Percentiles rank a stretch among this genome's conserved stretches.
phyloP scores from a whole-genome alignment of 306 rosid species.

The Arachis hypogaea region DNA sequence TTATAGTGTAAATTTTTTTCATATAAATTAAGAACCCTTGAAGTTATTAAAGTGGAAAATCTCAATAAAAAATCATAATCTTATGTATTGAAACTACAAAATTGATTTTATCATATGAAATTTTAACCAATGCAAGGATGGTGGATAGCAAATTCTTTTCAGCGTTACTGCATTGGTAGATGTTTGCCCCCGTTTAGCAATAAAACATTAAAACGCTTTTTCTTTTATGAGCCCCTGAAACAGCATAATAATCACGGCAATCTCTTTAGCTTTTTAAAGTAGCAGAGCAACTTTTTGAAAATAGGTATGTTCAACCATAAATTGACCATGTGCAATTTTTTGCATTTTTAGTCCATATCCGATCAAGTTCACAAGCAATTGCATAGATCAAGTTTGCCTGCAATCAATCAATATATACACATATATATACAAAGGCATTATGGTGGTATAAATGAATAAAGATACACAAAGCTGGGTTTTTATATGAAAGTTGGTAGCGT shows the following conservation, averaged over 20 bases:
- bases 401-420: no score
- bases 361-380: constrained; percentile 7
- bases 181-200: not conserved
- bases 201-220: not conserved
- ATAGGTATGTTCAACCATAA: not conserved
- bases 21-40: no score
- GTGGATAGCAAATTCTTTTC: no score
- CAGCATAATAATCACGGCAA: constrained; percentile 6
- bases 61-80: no score
- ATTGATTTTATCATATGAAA: no score
- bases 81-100: no score
- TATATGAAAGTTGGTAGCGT: not conserved
- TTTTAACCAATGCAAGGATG: no score
- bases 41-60: no score
- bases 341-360: not conserved
- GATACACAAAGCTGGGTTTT: constrained; percentile 6
- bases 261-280: not conserved
- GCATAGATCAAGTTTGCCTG: not conserved
- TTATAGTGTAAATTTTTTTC: no score
- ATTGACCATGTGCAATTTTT: constrained; percentile 11
- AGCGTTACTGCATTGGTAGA: not conserved
- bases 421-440: no score
- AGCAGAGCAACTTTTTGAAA: constrained; percentile 5
- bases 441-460: no score
- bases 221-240: constrained; percentile 11